A percentile compares a stretch with the other conserved stretches of the same genome.
Evolutionary conservation across 2,329 filamentous ascomycete species (phyloP).

Genomic region (Neurospora sp.): DNA sequence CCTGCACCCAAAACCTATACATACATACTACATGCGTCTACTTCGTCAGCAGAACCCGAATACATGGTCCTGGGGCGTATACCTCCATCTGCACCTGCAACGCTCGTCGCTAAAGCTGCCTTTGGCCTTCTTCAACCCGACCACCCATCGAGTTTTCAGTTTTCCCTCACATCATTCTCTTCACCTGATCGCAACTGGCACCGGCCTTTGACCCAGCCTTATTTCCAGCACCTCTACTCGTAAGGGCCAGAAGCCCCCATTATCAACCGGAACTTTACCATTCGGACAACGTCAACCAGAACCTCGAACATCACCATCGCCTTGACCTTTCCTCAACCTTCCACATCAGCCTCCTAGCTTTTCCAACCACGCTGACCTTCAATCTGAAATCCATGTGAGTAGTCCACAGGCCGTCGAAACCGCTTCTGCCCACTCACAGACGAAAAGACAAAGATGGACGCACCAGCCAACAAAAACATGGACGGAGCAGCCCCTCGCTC

Average conservation of each 20-base stretch:
- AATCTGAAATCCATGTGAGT: not conserved
- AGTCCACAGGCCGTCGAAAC: not conserved
- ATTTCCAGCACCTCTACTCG: not conserved
- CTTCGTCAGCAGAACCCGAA: not conserved
- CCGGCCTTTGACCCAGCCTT: not conserved
- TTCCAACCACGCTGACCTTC: not conserved
- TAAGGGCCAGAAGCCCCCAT: not conserved
- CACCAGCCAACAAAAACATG: not conserved
- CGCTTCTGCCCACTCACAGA: not conserved
- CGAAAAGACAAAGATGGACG: not conserved
- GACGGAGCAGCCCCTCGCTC: not conserved
- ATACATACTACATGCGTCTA: not conserved
- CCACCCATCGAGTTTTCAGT: not conserved
- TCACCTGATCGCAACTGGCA: not conserved
- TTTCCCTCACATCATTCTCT: not conserved
- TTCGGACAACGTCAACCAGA: not conserved
- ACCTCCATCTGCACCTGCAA: not conserved
- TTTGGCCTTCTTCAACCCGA: not conserved
- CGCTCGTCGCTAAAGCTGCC: not conserved
- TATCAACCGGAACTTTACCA: not conserved
- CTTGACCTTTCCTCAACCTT: not conserved
- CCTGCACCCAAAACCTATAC: not conserved
- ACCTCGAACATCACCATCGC: not conserved
- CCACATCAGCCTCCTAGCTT: not conserved
- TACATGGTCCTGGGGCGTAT: not conserved